These are phyloP conservation scores for Nakazawaea molendinolei DNA, from an alignment of 805 yeast genomes.

Conservation along the genomic window DNA sequence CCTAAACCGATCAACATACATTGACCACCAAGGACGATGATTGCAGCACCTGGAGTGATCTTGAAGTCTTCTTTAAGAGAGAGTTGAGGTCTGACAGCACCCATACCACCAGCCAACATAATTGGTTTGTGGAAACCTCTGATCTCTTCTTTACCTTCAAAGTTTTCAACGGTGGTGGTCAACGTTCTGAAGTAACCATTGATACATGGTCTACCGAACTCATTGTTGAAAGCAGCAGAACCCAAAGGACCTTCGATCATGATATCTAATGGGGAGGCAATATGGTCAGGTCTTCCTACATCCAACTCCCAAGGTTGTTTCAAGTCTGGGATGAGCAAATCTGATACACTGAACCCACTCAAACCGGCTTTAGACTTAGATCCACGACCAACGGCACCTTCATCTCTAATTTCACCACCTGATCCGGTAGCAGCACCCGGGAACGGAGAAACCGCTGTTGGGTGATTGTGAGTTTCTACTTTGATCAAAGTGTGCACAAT, in stretches of 20 bases:
- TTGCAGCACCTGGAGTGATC: constrained; percentile 85
- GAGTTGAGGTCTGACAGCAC: constrained; percentile 89
- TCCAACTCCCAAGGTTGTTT: constrained; percentile 94
- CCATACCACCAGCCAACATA: constrained; percentile 99
- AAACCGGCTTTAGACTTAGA: constrained; percentile 96
- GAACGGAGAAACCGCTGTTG: constrained; percentile 98
- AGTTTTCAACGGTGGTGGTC: constrained; percentile 66
- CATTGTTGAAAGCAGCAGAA: constrained; percentile 96
- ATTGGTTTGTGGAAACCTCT: constrained; percentile 99
- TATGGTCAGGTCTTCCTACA: constrained; percentile 87
- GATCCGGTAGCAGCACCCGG: constrained; percentile 99
- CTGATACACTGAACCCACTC: constrained; percentile 88
- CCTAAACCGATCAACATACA: constrained; percentile 98
- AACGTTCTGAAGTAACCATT: constrained; percentile 95
- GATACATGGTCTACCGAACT: constrained; percentile 97
- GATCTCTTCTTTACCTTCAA: constrained; percentile 59
- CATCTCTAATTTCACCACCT: constrained; percentile 99
- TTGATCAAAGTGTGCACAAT: constrained; percentile 83
- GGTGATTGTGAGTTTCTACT: constrained; percentile 98
- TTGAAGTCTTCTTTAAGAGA: constrained; percentile 75
- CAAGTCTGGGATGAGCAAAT: constrained; percentile 76
- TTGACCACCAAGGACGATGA: constrained; percentile 95
- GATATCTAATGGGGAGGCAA: constrained; percentile 87
- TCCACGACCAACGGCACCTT: constrained; percentile 99
- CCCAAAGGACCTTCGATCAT: constrained; percentile 98